A percentile compares a stretch with the other conserved stretches of the same genome.
These are phyloP conservation scores for Akanthomyces dipterigenus DNA, from an alignment of 2,329 filamentous ascomycete species.

Conservation along the genomic window DNA sequence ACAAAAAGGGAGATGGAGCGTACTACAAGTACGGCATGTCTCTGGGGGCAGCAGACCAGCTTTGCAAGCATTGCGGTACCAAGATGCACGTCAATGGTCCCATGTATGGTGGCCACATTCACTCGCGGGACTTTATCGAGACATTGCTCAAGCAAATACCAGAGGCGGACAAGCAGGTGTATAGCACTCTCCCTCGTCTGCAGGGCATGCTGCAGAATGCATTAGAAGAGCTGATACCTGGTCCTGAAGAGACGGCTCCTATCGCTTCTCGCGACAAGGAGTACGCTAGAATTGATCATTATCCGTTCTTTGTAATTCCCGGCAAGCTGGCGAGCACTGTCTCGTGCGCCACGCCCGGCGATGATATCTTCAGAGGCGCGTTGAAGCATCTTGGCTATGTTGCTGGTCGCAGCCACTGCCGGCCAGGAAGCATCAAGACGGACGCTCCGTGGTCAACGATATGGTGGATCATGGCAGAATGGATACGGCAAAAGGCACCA, in stretches of 20 bases:
- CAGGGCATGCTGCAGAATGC: constrained; percentile 89
- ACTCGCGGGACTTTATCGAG: constrained; percentile 76
- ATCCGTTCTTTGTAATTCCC: constrained; percentile 83
- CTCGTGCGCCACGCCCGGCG: constrained; percentile 72
- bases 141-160: constrained; percentile 69
- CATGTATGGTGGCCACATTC: constrained; percentile 89
- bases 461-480: constrained; percentile 92
- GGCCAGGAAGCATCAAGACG: constrained; percentile 85
- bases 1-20: constrained; percentile 62
- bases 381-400: constrained; percentile 73
- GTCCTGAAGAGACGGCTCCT: constrained; percentile 28
- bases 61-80: constrained; percentile 77
- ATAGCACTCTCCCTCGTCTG: constrained; percentile 73
- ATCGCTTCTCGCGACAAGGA: constrained; percentile 39
- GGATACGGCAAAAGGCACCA: constrained; percentile 73
- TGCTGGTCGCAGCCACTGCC: constrained; percentile 80
- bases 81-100: constrained; percentile 86
- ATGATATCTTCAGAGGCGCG: constrained; percentile 74
- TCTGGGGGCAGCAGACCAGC: constrained; percentile 58
- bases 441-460: constrained; percentile 84
- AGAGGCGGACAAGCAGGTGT: constrained; percentile 58
- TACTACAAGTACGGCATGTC: constrained; percentile 76
- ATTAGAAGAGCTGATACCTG: constrained; percentile 60
- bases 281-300: constrained; percentile 60
- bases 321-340: constrained; percentile 68